Conservation (phyloP, 441 rosid species). For the Euphorbia celastroides region DNA sequence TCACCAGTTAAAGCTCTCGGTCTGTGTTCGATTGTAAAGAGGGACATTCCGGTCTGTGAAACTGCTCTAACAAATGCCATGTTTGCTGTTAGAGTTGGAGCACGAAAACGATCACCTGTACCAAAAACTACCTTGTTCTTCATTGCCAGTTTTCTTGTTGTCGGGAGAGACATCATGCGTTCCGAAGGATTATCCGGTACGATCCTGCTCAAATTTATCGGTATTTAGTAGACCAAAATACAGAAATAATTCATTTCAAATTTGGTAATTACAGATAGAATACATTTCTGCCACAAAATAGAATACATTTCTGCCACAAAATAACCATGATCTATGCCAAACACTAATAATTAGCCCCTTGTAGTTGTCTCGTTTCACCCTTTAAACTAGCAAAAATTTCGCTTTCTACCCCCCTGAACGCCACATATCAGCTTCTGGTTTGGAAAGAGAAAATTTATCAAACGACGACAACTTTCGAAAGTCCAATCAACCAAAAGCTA, state of each 20-base stretch:
- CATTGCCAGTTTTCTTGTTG: conserved; percentile 80
- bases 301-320: too few species aligned
- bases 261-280: background rate
- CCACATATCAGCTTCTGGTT: too few species aligned
- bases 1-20: conserved; percentile 88
- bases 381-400: too few species aligned
- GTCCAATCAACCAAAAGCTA: too few species aligned
- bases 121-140: conserved; percentile 84
- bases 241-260: conserved; percentile 1
- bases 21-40: conserved; percentile 59
- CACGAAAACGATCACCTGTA: conserved; percentile 76
- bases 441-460: too few species aligned
- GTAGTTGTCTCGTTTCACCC: too few species aligned
- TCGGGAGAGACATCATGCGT: conserved; percentile 66
- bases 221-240: conserved; percentile 5
- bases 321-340: too few species aligned
- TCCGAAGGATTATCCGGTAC: conserved; percentile 67
- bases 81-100: conserved; percentile 85
- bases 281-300: too few species aligned
- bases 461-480: too few species aligned
- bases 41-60: conserved; percentile 88
- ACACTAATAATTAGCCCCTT: too few species aligned
- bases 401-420: too few species aligned
- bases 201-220: conserved; percentile 41
- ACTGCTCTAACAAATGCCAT: conserved; percentile 86